Evolutionary conservation across 768 basidiomycete genomes (phyloP).

Genomic region (Cubamyces lactineus): DNA sequence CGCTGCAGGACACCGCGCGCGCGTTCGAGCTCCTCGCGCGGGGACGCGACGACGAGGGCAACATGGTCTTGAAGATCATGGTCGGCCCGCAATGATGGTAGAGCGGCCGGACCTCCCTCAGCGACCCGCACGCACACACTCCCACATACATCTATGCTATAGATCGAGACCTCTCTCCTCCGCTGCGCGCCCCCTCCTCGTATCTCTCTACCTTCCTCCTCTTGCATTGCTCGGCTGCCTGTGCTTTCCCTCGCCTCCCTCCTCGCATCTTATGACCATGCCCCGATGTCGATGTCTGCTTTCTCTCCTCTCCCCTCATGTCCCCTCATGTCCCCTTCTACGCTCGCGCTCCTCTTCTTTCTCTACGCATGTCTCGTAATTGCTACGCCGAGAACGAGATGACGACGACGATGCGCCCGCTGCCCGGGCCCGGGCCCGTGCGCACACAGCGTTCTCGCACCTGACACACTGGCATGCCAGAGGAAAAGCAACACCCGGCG

Average conservation of each 20-base stretch:
- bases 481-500: constrained; percentile 12
- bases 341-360: neutral
- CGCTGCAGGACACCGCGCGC: constrained; percentile 61
- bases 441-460: no score
- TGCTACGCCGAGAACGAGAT: neutral
- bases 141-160: constrained; percentile 6
- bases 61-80: constrained; percentile 90
- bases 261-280: no score
- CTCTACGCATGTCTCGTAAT: neutral
- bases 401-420: constrained; percentile 15
- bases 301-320: neutral
- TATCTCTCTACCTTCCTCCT: neutral
- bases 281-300: neutral
- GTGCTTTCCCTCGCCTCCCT: no score
- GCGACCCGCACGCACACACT: no score
- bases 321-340: neutral
- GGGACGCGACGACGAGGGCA: constrained; percentile 79
- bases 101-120: no score
- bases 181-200: neutral
- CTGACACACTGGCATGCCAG: no score
- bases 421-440: constrained; percentile 1
- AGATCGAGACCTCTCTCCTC: constrained; percentile 1
- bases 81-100: constrained; percentile 45
- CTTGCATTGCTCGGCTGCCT: neutral
- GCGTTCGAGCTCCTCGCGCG: constrained; percentile 83